Evolutionary conservation across 2,329 filamentous ascomycete genomes (phyloP), one percentile per base, ranked within the genome.

Genomic region (Didymellaceae sp.): DNA sequence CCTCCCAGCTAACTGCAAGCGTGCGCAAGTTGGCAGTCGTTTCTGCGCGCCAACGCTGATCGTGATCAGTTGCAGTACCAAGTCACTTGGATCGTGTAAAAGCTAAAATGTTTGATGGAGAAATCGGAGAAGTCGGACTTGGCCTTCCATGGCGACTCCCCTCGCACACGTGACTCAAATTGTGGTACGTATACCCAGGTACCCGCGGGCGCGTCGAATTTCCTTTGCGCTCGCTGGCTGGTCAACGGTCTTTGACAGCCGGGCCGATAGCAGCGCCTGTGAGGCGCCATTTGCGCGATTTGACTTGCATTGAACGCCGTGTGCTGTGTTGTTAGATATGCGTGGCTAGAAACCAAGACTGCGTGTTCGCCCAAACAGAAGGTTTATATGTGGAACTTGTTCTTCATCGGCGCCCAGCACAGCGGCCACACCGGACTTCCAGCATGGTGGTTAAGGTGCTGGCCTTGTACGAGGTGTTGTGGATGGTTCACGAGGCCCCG

Each of bases 271-370:
- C 5, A 20, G 37, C 6, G 10, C 26, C 10, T 28, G 11, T 13
- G n/a, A 28, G 6, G 10, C 5, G 26, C 26, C 31, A 30, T 48
- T 41, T 48, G 45, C 45, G 45, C 24, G 31, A 48, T 42, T 48
- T 42, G 45, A 48, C 32, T 37, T 37, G 45, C 45, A 38, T 31
- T 9, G 35, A 33, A 8, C 32, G 38, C 24, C 30, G 6, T 21
- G 24, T 25, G 11, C 6, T 25, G 31, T 32, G 32, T 5, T 13
- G 18, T 3, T 8, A 30, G 14, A 14, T 4, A 30, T 30, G 28
- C 9, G 28, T n/a, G n/a, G n/a, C n/a, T n/a, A n/a, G n/a, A n/a
- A n/a, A n/a, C n/a, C n/a, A n/a, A n/a, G n/a, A n/a, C n/a, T n/a
- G n/a, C n/a, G n/a, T n/a, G n/a, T n/a, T n/a, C n/a, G n/a, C n/a